These are phyloP conservation scores for Erythrophleum fordii DNA, from an alignment of 306 rosid species.

Conservation along the genomic window DNA sequence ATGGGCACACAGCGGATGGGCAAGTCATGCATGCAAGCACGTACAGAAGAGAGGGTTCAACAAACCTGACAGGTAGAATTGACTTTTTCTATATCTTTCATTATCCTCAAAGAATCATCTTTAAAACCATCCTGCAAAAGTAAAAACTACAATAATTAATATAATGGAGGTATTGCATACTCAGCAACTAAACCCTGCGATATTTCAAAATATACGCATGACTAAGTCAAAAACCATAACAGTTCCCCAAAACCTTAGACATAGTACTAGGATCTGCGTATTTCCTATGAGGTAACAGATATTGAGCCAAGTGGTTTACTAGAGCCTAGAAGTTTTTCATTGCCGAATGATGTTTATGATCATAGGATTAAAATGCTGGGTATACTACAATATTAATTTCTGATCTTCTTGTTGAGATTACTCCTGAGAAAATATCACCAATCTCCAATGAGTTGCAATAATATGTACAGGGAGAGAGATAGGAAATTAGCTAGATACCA, in stretches of 20 bases:
- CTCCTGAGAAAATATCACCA: background rate
- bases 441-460: background rate
- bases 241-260: background rate
- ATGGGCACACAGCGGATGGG: background rate
- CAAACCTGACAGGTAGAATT: conserved; percentile 81
- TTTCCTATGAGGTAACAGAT: background rate
- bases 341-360: background rate
- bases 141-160: conserved; percentile 2
- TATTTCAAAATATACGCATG: background rate
- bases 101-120: conserved; percentile 89
- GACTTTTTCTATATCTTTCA: conserved; percentile 67
- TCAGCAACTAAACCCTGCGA: conserved; percentile 5
- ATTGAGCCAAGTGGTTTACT: background rate
- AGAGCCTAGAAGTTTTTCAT: background rate
- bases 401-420: background rate
- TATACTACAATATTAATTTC: background rate
- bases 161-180: background rate
- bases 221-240: background rate
- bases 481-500: background rate
- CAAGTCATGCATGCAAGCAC: conserved; percentile 19
- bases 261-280: background rate
- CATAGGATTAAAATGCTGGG: background rate
- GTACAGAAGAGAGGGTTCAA: conserved; percentile 21
- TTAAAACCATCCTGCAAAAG: conserved; percentile 83
- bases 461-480: background rate